A percentile compares a stretch with the other conserved stretches of the same genome.
Evolutionary conservation across 164 flowering plant genomes (phyloP).

Genomic region (Aristolochia fimbriata): DNA sequence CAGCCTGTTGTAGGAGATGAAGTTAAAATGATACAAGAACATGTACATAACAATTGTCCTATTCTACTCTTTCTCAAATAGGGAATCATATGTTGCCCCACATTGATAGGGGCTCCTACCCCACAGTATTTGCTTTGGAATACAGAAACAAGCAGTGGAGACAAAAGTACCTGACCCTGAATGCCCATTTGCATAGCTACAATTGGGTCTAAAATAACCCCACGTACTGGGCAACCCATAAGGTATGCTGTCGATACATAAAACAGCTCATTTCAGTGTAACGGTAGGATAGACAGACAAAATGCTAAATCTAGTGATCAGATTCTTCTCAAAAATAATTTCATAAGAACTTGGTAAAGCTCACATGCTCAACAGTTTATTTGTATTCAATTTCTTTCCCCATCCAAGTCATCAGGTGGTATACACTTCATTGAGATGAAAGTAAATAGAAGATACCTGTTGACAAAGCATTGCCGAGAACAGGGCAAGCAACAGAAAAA

Average conservation of each 20-base stretch:
- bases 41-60: background rate
- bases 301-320: too few species aligned
- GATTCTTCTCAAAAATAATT: too few species aligned
- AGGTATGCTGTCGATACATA: constrained; percentile 64
- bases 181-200: constrained; percentile 97
- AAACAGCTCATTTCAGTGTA: background rate
- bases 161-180: constrained; percentile 69
- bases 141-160: background rate
- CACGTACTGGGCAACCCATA: constrained; percentile 97
- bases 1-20: constrained; percentile 45
- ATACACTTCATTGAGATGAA: too few species aligned
- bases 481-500: too few species aligned
- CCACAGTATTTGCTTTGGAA: background rate
- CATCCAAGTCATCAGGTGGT: too few species aligned
- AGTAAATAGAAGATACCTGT: too few species aligned
- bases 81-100: background rate
- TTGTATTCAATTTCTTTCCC: too few species aligned
- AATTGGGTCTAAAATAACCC: constrained; percentile 89
- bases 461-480: too few species aligned
- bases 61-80: background rate
- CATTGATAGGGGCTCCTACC: background rate
- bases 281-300: background rate
- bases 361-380: too few species aligned
- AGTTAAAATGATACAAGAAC: background rate
- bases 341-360: too few species aligned